Base-by-base conservation (phyloP, 805 yeast species). In the Kodamaea nitidulidarum region DNA sequence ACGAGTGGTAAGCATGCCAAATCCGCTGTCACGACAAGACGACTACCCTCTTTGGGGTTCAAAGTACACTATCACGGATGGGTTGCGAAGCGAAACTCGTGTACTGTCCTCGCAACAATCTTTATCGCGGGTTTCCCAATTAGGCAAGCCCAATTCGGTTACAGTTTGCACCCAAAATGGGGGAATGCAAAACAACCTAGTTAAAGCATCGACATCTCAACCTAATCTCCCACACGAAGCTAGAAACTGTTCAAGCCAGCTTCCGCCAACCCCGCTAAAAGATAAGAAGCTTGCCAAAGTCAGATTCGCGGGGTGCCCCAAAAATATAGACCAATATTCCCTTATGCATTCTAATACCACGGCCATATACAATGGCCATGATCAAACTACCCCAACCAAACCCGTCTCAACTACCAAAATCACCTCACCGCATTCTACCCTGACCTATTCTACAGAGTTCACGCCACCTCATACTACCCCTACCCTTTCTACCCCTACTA, bases 1-100 rank as follows among this genome's bases (percentile, higher is more conserved):
- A 14, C 43, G 60, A 36, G 52, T 51, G 32, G 46, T 49, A n/a
- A 54, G 57, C 32, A 51, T 51, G 56, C 61, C 59, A 2, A 44
- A 43, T 25, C 32, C 15, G 31, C 17, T 9, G 17, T 31, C 29
- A 27, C 15, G 15, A 14, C 31, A 12, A 16, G 7, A 12, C 5
- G 31, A 25, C 27, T 25, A 7, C 5, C 27, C 27, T 4, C 4
- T 25, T 6, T 25, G 27, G 27, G 27, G 27, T 4, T 25, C 27
- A n/a, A n/a, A n/a, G 5, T n/a, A 7, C 12, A n/a, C 12, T 20
- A 20, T 20, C 5, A 25, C 27, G 12, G 27, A 27, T 12, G 15
- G 16, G 31, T 27, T 27, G 31, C 31, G 16, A 27, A 12, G 15
- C 9, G 7, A 27, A 10, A 10, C 27, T 4, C 27, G 27, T 4